Evolutionary conservation across 768 basidiomycete species (phyloP).

Genomic region (Suillus tomentosus): DNA sequence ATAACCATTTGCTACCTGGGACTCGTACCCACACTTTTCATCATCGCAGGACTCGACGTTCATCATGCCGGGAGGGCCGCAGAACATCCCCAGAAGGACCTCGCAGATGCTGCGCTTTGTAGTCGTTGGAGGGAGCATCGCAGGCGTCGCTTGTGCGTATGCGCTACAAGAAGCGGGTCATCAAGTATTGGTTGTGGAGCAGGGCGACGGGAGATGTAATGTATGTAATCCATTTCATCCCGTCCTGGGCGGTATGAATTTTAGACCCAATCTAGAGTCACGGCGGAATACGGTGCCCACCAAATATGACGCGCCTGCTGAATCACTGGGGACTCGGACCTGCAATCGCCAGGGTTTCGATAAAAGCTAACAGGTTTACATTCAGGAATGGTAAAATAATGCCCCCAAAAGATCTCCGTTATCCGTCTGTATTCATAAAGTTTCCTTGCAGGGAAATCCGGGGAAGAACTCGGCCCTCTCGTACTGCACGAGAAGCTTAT

Average conservation of each 20-base stretch:
- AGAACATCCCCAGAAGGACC: conserved; percentile 10
- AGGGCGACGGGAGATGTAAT: conserved; percentile 39
- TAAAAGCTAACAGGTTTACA: conserved; percentile 18
- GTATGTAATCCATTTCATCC: conserved; percentile 21
- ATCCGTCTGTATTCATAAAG: conserved; percentile 15
- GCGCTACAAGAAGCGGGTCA: conserved; percentile 57
- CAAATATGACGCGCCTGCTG: conserved; percentile 58
- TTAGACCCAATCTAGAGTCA: conserved; percentile 24
- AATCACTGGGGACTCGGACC: conserved; percentile 55
- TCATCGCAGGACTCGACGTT: neutral
- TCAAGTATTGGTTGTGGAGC: conserved; percentile 55
- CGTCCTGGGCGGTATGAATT: neutral
- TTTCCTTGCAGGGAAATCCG: conserved; percentile 40
- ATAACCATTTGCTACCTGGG: neutral
- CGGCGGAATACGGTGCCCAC: conserved; percentile 48
- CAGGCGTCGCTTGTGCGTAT: conserved; percentile 58
- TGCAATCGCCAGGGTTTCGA: conserved; percentile 36
- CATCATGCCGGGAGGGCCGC: conserved; percentile 18
- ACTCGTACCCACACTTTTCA: neutral
- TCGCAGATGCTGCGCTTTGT: conserved; percentile 24
- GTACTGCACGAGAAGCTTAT: conserved; percentile 47
- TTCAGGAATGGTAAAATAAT: conserved; percentile 21
- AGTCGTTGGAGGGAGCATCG: conserved; percentile 37
- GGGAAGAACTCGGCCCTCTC: conserved; percentile 45
- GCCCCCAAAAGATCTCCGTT: neutral